These are phyloP conservation scores for Macroventuria anomochaeta DNA, from an alignment of 2,329 filamentous ascomycete genomes.

Conservation along the genomic window DNA sequence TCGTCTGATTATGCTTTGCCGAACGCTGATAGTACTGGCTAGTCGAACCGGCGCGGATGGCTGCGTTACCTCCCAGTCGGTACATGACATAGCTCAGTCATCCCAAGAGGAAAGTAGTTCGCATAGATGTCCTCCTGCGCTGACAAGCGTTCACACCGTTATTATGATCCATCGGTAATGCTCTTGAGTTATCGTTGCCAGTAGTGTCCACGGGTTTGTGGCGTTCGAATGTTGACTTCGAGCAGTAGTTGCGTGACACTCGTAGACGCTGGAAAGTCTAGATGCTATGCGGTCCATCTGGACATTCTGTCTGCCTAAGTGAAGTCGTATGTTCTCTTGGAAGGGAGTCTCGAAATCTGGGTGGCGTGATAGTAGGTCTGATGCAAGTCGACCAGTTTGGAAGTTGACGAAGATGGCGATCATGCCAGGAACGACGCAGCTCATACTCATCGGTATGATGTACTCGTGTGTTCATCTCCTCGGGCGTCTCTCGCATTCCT, in stretches of 20 bases:
- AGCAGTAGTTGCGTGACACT: not conserved
- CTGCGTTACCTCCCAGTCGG: conserved; percentile 1
- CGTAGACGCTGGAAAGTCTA: not conserved
- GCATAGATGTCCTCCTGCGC: not conserved
- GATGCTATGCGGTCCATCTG: not conserved
- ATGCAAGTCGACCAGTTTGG: conserved; percentile 8
- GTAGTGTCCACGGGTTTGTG: too few species aligned
- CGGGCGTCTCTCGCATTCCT: not conserved
- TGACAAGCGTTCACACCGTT: not conserved
- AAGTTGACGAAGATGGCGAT: not conserved
- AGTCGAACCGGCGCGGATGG: not conserved
- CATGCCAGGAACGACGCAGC: not conserved
- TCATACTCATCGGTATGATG: conserved; percentile 1
- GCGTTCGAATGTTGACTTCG: not conserved
- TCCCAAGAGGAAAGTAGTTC: too few species aligned
- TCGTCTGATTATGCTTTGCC: not conserved
- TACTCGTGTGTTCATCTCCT: not conserved
- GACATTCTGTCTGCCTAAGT: not conserved
- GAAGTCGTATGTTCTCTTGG: not conserved
- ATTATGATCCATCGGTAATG: not conserved
- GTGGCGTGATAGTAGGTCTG: not conserved
- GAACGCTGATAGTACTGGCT: not conserved
- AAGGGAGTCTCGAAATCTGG: conserved; percentile 1
- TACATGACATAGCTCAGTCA: not conserved
- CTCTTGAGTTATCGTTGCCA: too few species aligned